Evolutionary conservation across 768 basidiomycete species (phyloP).

Genomic region (Porphyrellus cyaneotinctus): DNA sequence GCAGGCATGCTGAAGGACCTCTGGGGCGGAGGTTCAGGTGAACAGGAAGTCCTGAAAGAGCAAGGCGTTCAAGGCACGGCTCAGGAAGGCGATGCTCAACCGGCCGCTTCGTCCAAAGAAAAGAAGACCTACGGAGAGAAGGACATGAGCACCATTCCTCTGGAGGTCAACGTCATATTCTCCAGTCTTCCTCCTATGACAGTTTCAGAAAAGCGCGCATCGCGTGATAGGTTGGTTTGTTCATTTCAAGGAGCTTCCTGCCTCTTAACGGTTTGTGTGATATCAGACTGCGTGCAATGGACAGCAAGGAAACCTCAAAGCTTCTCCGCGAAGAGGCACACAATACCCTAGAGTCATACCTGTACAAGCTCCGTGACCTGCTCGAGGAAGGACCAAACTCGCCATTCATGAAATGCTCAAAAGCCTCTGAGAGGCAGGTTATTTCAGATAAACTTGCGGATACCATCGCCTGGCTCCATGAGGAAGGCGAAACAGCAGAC

Average conservation of each 20-base stretch:
- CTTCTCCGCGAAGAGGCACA: slow-evolving; percentile 81
- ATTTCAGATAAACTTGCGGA: slow-evolving; percentile 67
- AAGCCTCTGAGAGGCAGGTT: slow-evolving; percentile 60
- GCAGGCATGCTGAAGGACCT: slow-evolving; percentile 83
- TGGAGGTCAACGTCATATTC: slow-evolving; percentile 61
- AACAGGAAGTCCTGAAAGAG: slow-evolving; percentile 31
- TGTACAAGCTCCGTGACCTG: slow-evolving; percentile 88
- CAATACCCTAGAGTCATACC: slow-evolving; percentile 86
- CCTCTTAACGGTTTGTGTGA: slow-evolving; percentile 3
- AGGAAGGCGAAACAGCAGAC: slow-evolving; percentile 78
- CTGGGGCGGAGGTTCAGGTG: slow-evolving; percentile 60
- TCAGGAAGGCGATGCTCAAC: slow-evolving; percentile 31
- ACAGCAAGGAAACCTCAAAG: slow-evolving; percentile 73
- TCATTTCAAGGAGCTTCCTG: not conserved
- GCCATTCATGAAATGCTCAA: slow-evolving; percentile 85
- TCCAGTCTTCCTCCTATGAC: slow-evolving; percentile 71
- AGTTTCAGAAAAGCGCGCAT: slow-evolving; percentile 65
- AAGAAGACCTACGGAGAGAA: slow-evolving; percentile 37
- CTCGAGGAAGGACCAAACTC: slow-evolving; percentile 61
- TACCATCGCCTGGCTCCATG: slow-evolving; percentile 77
- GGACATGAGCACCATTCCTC: slow-evolving; percentile 55
- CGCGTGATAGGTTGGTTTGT: slow-evolving; percentile 62
- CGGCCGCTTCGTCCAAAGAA: slow-evolving; percentile 28
- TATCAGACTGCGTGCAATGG: slow-evolving; percentile 71
- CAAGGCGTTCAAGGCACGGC: slow-evolving; percentile 12